Base-by-base conservation (phyloP, 1,284 basidiomycete genomes). In the Anthracocystis panici-leucophaei region DNA sequence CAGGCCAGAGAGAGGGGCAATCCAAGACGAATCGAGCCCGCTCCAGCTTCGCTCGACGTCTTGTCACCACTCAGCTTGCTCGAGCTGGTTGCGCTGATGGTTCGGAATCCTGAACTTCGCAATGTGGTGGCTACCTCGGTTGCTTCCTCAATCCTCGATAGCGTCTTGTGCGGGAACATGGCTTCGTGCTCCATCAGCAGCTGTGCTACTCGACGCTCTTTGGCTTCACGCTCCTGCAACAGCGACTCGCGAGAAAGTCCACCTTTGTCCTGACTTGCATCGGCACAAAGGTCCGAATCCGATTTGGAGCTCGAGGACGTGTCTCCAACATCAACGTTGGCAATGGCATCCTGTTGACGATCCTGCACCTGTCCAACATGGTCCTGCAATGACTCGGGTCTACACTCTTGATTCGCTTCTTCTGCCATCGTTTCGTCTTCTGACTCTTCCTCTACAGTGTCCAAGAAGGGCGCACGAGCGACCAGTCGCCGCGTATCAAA, bases 151-250 rank as follows among this genome's bases (percentile, higher is more conserved):
- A 70, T 70, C 48, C 55, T 55, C 25, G 61, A 65, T 14, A 70
- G 40, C 5, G 67, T 70, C 40, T 63, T 64, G 48, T 70, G 67
- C 31, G 67, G 67, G 33, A 70, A 70, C 54, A 70, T 35, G n/a
- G 41, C 21, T 31, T 70, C 67, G 50, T 70, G 57, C 38, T 70
- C 61, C 4, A 53, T 31, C 14, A 70, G 50, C 23, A 65, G 40
- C 38, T 56, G 23, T 5, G 31, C 23, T 1, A 48, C 25, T 14
- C 33, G 57, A 27, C 31, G 41, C 10, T 57, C 42, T n/a, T 50
- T 29, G 10, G 38, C 61, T 33, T 57, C 52, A 0, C 27, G 44
- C 16, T 41, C 27, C 27, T 40, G 5, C 35, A 48, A 11, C 2
- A 68, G 29, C 25, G 50, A 29, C 20, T 46, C 42, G 14, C 49